A percentile compares a stretch with the other conserved stretches of the same genome.
phyloP scores from a whole-genome alignment of 345 rosid species.

The Viola odorata region DNA sequence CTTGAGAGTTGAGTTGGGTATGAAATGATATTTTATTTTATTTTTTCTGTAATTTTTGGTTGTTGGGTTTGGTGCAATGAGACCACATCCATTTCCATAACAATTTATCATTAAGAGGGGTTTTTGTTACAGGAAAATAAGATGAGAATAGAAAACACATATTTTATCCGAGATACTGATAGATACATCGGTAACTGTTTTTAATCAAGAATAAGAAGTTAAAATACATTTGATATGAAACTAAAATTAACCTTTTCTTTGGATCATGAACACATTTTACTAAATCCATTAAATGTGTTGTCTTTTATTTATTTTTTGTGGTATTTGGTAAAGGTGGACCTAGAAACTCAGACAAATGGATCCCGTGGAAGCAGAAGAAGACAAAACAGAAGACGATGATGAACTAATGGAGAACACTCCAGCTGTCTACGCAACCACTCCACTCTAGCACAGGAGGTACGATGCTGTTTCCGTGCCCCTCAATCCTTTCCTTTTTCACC shows the following conservation, averaged over 20 bases:
- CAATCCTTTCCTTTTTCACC: neutral
- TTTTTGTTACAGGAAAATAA: too few relatives aligned
- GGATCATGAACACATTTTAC: too few relatives aligned
- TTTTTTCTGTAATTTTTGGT: neutral
- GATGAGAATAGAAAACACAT: neutral
- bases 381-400: neutral
- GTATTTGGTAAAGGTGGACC: too few relatives aligned
- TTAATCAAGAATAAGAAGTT: too few relatives aligned
- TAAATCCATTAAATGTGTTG: too few relatives aligned
- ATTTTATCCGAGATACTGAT: too few relatives aligned
- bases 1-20: too few relatives aligned
- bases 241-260: too few relatives aligned
- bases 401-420: neutral
- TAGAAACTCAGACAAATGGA: neutral
- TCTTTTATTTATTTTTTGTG: too few relatives aligned
- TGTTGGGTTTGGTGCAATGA: neutral
- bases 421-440: conserved; percentile 8
- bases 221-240: too few relatives aligned
- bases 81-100: neutral
- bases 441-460: neutral
- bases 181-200: too few relatives aligned
- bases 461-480: neutral
- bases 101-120: neutral
- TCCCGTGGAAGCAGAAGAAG: neutral
- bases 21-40: too few relatives aligned